Evolutionary conservation across 805 yeast genomes (phyloP).

Genomic region (Pichia gijzeniarum): DNA sequence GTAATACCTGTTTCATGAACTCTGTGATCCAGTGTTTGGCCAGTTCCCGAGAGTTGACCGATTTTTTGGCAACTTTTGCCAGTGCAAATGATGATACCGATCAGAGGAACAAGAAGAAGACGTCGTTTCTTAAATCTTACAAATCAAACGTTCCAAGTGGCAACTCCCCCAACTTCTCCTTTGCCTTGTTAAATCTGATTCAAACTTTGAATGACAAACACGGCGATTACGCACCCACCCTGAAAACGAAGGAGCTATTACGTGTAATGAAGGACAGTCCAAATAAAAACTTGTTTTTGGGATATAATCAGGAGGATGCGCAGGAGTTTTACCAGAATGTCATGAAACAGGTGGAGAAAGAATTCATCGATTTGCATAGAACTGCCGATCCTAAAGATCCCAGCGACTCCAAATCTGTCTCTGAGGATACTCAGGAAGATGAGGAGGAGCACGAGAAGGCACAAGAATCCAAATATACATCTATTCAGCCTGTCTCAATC

Average conservation of each 20-base stretch:
- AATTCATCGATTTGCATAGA: slow-evolving; percentile 29
- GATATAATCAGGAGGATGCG: slow-evolving; percentile 94
- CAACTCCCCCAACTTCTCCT: slow-evolving; percentile 35
- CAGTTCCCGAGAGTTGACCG: slow-evolving; percentile 54
- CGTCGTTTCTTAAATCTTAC: slow-evolving; percentile 14
- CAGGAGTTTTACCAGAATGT: slow-evolving; percentile 89
- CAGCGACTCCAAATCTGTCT: neutral
- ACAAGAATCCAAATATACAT: slow-evolving; percentile 22
- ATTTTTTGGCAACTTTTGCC: slow-evolving; percentile 46
- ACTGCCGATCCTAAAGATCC: slow-evolving; percentile 19
- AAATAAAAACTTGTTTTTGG: slow-evolving; percentile 66
- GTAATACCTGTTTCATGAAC: slow-evolving; percentile 94
- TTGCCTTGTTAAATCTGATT: slow-evolving; percentile 45
- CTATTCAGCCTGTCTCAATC: slow-evolving; percentile 23
- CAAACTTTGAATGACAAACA: slow-evolving; percentile 49
- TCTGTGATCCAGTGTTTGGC: slow-evolving; percentile 81
- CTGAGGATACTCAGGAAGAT: too few relatives aligned
- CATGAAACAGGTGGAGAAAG: slow-evolving; percentile 59
- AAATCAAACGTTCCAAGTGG: neutral
- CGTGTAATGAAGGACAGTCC: slow-evolving; percentile 74
- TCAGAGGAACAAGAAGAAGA: neutral
- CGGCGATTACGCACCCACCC: slow-evolving; percentile 51
- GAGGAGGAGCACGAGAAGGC: slow-evolving; percentile 17
- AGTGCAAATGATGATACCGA: neutral
- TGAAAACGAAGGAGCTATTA: slow-evolving; percentile 53